Percentiles rank a stretch among this genome's conserved stretches.
Evolutionary conservation across 331 rosid genomes (phyloP).

Genomic region (Saraca asoca): DNA sequence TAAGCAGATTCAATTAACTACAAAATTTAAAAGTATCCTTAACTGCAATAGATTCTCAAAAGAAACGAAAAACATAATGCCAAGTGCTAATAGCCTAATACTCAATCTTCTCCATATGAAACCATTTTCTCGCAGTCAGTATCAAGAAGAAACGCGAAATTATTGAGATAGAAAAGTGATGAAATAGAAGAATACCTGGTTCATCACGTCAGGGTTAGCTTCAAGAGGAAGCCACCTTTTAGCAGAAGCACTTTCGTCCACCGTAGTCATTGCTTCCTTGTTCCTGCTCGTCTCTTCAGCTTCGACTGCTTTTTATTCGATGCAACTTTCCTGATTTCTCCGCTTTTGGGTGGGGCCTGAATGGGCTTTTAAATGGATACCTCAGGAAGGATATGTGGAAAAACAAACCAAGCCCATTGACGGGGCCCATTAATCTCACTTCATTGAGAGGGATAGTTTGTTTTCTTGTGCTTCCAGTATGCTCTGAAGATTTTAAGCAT

Average conservation of each 20-base stretch:
- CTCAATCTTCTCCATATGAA: neutral
- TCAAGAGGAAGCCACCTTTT: constrained; percentile 99
- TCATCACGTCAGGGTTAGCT: constrained; percentile 94
- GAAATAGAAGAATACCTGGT: constrained; percentile 53
- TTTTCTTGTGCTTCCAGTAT: too few species aligned
- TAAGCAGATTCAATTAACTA: constrained; percentile 4
- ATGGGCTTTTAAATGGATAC: too few species aligned
- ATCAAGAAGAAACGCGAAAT: neutral
- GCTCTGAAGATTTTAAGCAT: too few species aligned
- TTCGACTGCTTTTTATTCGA: neutral
- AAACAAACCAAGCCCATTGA: too few species aligned
- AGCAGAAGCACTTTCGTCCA: constrained; percentile 45
- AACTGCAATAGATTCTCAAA: neutral
- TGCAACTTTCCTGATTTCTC: too few species aligned
- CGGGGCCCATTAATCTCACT: too few species aligned
- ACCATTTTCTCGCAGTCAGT: neutral
- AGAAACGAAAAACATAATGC: neutral
- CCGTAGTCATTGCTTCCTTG: constrained; percentile 49
- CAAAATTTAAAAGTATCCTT: constrained; percentile 4
- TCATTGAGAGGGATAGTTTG: too few species aligned
- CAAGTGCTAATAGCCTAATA: neutral
- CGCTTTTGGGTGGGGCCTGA: too few species aligned
- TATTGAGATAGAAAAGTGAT: neutral
- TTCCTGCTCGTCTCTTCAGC: neutral
- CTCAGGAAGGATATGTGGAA: too few species aligned